These are phyloP conservation scores for Lophiotrema nucula DNA, from an alignment of 495 filamentous ascomycete species.

Conservation along the genomic window DNA sequence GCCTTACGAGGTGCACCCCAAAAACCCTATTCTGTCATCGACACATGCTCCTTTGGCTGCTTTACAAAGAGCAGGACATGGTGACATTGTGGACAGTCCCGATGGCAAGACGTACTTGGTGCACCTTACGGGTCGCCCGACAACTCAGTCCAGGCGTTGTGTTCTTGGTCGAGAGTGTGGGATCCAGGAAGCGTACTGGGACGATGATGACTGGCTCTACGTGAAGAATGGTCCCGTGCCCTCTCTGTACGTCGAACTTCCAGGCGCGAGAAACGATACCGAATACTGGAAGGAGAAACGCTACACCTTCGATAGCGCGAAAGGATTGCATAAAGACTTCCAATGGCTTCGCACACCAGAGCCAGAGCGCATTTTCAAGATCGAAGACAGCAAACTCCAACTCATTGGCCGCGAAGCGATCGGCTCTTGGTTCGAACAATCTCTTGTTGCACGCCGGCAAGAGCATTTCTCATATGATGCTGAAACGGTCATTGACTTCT, in stretches of 20 bases:
- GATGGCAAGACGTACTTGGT: slow-evolving; percentile 57
- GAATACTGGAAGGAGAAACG: slow-evolving; percentile 53
- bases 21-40: slow-evolving; percentile 29
- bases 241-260: slow-evolving; percentile 53
- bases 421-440: slow-evolving; percentile 58
- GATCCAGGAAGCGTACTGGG: slow-evolving; percentile 57
- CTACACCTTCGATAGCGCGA: slow-evolving; percentile 47
- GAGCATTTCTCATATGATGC: slow-evolving; percentile 58
- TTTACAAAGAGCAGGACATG: slow-evolving; percentile 57
- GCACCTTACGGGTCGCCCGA: slow-evolving; percentile 54
- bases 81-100: slow-evolving; percentile 58
- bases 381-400: slow-evolving; percentile 42
- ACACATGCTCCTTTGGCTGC: slow-evolving; percentile 27
- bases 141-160: slow-evolving; percentile 52
- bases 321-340: slow-evolving; percentile 51
- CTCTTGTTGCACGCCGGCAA: slow-evolving; percentile 54
- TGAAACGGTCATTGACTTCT: slow-evolving; percentile 54
- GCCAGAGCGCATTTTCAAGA: slow-evolving; percentile 51
- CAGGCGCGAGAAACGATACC: slow-evolving; percentile 47
- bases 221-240: slow-evolving; percentile 57
- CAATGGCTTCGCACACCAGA: slow-evolving; percentile 59
- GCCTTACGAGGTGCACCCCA: slow-evolving; percentile 50
- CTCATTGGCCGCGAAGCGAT: slow-evolving; percentile 52
- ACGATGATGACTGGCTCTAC: slow-evolving; percentile 54
- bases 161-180: slow-evolving; percentile 55